Evolutionary conservation across 2,329 filamentous ascomycete genomes (phyloP).

Genomic region (Erysiphe neolycopersici): DNA sequence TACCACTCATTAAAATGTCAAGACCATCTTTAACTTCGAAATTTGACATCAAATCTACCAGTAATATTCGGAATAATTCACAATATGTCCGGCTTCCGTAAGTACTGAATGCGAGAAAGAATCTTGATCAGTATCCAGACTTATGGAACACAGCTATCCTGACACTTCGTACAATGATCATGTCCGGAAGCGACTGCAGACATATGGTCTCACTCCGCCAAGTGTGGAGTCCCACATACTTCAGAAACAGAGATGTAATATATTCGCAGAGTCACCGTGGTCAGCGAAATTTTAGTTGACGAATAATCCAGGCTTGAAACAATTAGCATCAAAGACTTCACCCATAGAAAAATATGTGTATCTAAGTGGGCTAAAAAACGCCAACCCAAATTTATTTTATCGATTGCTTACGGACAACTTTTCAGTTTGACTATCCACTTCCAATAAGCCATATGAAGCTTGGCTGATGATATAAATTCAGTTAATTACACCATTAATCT

Average conservation of each 20-base stretch:
- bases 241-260: conserved; percentile 10
- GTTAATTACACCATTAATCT: conserved; percentile 26
- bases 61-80: neutral
- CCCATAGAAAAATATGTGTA: conserved; percentile 13
- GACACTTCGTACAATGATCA: conserved; percentile 11
- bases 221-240: conserved; percentile 10
- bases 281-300: neutral
- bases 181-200: conserved; percentile 6
- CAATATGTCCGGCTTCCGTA: neutral
- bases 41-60: neutral
- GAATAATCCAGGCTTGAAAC: conserved; percentile 8
- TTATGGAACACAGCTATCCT: conserved; percentile 1
- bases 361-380: conserved; percentile 10
- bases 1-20: too few species aligned
- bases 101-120: neutral
- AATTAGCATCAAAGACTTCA: conserved; percentile 9
- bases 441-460: conserved; percentile 1
- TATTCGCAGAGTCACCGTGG: neutral
- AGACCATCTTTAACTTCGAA: neutral
- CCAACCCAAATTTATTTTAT: conserved; percentile 12
- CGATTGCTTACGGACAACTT: conserved; percentile 10
- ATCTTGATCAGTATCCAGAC: neutral
- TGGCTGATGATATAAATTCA: neutral
- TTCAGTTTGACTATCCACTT: conserved; percentile 4
- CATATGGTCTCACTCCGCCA: conserved; percentile 10